Percentiles rank a stretch among this genome's conserved stretches.
Conservation (phyloP, 2,329 filamentous ascomycete genomes). For the Botryotinia convoluta region DNA sequence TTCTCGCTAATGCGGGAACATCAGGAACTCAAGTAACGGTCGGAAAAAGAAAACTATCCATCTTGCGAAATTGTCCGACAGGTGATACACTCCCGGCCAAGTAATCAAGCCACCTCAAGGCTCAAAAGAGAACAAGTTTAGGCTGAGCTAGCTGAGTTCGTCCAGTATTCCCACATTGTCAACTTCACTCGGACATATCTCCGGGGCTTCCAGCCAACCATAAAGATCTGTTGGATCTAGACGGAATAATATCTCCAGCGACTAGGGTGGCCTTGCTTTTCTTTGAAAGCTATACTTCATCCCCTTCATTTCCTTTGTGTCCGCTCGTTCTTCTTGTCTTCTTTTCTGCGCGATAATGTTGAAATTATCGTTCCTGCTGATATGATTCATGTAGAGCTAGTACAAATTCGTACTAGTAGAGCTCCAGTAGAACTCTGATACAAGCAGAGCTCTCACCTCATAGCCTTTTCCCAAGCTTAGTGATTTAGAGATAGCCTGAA, state of each 20-base stretch:
- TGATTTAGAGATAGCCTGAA: not conserved
- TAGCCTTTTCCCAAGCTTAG: not conserved
- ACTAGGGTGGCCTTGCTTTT: not conserved
- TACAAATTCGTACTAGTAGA: not conserved
- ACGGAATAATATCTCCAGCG: not conserved
- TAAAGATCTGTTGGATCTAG: not conserved
- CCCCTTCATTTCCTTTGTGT: not conserved
- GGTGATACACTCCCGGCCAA: not conserved
- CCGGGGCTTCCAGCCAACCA: not conserved
- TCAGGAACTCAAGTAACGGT: not conserved
- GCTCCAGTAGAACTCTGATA: not conserved
- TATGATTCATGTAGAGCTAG: not conserved
- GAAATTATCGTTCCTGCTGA: not conserved
- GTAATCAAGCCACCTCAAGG: not conserved
- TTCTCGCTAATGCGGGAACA: not conserved
- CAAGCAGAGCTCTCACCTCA: not conserved
- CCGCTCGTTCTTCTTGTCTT: fast-evolving
- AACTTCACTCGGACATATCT: not conserved
- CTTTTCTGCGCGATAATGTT: not conserved
- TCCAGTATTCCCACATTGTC: not conserved
- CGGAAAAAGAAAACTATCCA: not conserved
- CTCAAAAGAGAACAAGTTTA: not conserved
- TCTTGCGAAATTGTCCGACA: not conserved
- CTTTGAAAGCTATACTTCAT: not conserved
- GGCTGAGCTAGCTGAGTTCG: not conserved